Percentiles rank a stretch among this genome's conserved stretches.
Evolutionary conservation across 2,329 filamentous ascomycete species (phyloP).

Genomic region (Fusarium liriodendri): DNA sequence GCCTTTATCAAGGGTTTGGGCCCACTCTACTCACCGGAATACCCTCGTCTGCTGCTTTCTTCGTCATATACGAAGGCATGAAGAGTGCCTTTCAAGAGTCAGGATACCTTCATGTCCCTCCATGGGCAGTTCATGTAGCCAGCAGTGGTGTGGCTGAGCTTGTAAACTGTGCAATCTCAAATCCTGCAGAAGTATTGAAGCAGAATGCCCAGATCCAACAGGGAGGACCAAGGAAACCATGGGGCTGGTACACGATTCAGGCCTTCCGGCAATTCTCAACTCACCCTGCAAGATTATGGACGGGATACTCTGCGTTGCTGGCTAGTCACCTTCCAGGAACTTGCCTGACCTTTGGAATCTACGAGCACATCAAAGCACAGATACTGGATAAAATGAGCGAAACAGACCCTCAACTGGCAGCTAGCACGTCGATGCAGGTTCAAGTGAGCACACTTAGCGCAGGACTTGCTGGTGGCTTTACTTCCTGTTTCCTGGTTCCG

Average conservation of each 20-base stretch:
- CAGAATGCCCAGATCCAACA: conserved; percentile 25
- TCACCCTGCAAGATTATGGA: conserved; percentile 24
- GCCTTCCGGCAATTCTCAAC: conserved; percentile 20
- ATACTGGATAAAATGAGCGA: neutral
- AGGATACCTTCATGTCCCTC: neutral
- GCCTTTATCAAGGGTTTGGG: conserved; percentile 23
- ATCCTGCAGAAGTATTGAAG: conserved; percentile 29
- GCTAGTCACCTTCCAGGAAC: conserved; percentile 29
- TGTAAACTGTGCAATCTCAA: conserved; percentile 28
- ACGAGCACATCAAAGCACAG: conserved; percentile 21
- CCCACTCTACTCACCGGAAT: conserved; percentile 25
- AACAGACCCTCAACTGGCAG: neutral
- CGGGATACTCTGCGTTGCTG: conserved; percentile 22
- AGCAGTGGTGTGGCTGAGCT: conserved; percentile 30
- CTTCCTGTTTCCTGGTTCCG: conserved; percentile 18
- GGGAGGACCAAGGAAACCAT: neutral
- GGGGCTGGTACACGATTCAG: conserved; percentile 3
- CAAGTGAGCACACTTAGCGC: conserved; percentile 25
- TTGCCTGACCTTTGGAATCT: conserved; percentile 25
- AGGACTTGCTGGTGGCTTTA: conserved; percentile 21
- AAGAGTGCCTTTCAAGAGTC: conserved; percentile 6
- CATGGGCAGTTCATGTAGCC: conserved; percentile 11
- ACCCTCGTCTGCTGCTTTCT: conserved; percentile 27
- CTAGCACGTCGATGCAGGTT: conserved; percentile 6
- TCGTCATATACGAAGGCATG: conserved; percentile 21